Evolutionary conservation across 164 flowering plant genomes (phyloP).

Genomic region (Magnolia sinica): DNA sequence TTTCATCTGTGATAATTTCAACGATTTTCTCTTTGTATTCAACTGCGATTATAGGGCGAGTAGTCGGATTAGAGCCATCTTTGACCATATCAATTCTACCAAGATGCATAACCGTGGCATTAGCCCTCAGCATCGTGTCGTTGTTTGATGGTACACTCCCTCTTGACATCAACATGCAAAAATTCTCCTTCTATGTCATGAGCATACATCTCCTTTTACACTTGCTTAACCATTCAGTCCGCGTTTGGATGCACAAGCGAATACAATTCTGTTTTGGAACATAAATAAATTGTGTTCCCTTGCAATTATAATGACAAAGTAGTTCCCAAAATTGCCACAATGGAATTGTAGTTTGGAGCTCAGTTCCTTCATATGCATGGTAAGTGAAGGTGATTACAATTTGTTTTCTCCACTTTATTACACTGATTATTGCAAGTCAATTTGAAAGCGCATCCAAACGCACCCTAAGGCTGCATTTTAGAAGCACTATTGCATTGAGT

Average conservation of each 20-base stretch:
- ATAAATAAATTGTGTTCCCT: too few relatives aligned
- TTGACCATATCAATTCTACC: conserved; percentile 84
- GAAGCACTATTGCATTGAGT: too few relatives aligned
- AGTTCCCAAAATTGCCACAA: neutral
- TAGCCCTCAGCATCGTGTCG: conserved; percentile 95
- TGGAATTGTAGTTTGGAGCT: too few relatives aligned
- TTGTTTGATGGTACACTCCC: conserved; percentile 71
- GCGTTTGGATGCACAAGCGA: neutral
- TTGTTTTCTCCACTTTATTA: too few relatives aligned
- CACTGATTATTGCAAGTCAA: too few relatives aligned
- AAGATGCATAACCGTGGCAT: conserved; percentile 95
- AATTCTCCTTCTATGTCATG: neutral
- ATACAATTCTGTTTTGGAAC: neutral
- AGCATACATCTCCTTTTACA: neutral
- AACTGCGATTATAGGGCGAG: conserved; percentile 83
- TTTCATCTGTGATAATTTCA: conserved; percentile 76
- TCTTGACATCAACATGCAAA: neutral
- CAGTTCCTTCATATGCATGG: too few relatives aligned
- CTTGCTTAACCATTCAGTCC: neutral
- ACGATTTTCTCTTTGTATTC: conserved; percentile 90
- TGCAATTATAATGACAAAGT: neutral
- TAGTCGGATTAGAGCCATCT: conserved; percentile 66
- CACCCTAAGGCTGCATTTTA: too few relatives aligned
- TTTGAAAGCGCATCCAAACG: too few relatives aligned
- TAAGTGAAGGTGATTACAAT: too few relatives aligned